Base-by-base conservation (phyloP, 2,329 filamentous ascomycete genomes). In the Beauveria pseudobassiana region DNA sequence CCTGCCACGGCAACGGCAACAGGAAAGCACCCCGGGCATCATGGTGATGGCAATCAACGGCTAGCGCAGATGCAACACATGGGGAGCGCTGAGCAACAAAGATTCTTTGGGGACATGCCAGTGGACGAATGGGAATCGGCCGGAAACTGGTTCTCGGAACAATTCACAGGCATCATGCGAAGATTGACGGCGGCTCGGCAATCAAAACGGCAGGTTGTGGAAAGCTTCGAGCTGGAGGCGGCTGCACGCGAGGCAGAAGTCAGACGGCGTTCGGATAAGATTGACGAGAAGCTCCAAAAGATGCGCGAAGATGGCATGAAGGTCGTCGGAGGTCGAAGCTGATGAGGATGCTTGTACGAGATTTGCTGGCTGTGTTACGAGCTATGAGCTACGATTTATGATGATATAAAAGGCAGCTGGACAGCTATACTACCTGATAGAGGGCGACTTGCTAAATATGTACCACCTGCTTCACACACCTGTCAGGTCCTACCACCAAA, bases 141-240 rank as follows among this genome's bases (percentile, higher is more conserved):
- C 1, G 83, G 83, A 5, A 82, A 85, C 65, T 86, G 83, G 83
- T 84, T 86, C 61, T 73, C 84, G 24, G 77, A 78, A 49, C 80
- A 78, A 64, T 86, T 86, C 64, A 72, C 77, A 8, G 73, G 74
- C 3, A 71, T 86, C 48, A 77, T 84, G 69, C 71, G 76, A 63
- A 74, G 72, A 58, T 69, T 86, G 64, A 78, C 76, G 63, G 74
- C 78, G 56, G 76, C 79, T 22, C 77, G 83, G 10, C 76, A 76
- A 62, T 72, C 72, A 16, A 85, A 83, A 71, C 77, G 83, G 54
- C 70, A 73, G 46, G 72, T 80, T 63, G 76, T 85, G 34, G 73
- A 77, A 34, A 70, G 73, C 28, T 86, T 84, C 63, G 83, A 86
- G 70, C 71, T 72, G 8, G 82, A 86, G 71, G 78, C 85, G n/a